Evolutionary conservation across 1,284 basidiomycete genomes (phyloP), one percentile per base, ranked within the genome.

Genomic region (Microbotryum silenes-acaulis): DNA sequence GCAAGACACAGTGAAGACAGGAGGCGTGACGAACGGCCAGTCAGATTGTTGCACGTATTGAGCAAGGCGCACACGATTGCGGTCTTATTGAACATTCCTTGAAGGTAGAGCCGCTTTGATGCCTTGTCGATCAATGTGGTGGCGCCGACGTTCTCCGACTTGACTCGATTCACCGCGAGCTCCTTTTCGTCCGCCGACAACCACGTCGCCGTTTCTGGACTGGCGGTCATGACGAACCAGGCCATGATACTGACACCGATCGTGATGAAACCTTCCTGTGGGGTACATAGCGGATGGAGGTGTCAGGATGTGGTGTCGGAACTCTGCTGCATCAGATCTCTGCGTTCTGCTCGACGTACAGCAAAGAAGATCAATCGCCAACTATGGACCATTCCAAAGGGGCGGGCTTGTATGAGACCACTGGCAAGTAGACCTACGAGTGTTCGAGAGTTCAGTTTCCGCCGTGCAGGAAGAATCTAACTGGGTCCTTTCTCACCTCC

Each of bases 141-240:
- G 16, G 66, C 56, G 7, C 74, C 74, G 27, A 74, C 71, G 53
- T 74, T 77, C 59, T 78, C 77, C 1, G 73, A 72, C 70, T 77
- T 76, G 58, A 72, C 59, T 6, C 71, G 69, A n/a, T 63, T 64
- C 25, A 62, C 67, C 20, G 64, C 64, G 20, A 70, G 66, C 51
- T 9, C 37, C 56, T 74, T 71, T 62, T 77, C 77, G 31, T 74
- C 72, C 18, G 66, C 63, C 0, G 65, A 69, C 2, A 78, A 64
- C 75, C 75, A 78, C n/a, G 60, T 51, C 10, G 76, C 77, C 4
- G 67, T 70, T 8, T 60, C 64, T 14, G 76, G 75, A 31, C 71
- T 69, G 58, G 75, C 72, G 3, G 73, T 70, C 31, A 78, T 60
- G 20, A 74, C 56, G 54, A 77, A 72, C 51, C 65, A 77, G 2